Percentiles rank a stretch among this genome's conserved stretches.
Conservation (phyloP, 2,329 filamentous ascomycete genomes). For the Hypoxylon sp. region DNA sequence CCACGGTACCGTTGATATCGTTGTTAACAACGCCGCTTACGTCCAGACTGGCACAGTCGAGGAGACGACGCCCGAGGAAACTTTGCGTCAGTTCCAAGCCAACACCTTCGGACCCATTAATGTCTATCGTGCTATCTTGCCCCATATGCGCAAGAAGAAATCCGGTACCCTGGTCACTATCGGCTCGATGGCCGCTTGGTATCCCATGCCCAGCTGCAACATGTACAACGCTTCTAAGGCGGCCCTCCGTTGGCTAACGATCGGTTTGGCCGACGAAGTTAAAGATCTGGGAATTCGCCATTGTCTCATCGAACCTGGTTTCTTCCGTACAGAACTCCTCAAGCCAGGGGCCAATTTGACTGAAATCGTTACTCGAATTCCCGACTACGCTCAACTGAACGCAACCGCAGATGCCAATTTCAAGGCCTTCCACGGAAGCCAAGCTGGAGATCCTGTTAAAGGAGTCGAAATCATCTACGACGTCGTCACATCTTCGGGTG, state of each 20-base stretch:
- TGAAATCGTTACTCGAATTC: neutral
- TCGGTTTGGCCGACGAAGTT: constrained; percentile 52
- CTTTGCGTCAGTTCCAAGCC: constrained; percentile 52
- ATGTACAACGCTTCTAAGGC: constrained; percentile 58
- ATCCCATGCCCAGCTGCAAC: constrained; percentile 47
- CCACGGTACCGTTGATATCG: constrained; percentile 59
- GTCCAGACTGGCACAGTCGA: constrained; percentile 62
- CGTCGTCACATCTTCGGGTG: neutral
- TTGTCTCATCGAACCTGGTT: neutral
- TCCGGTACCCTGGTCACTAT: constrained; percentile 57
- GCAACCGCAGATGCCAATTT: neutral
- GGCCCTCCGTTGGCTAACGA: constrained; percentile 50
- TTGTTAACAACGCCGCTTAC: constrained; percentile 65
- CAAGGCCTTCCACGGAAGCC: neutral
- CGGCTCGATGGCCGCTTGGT: constrained; percentile 55
- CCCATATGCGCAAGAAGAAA: constrained; percentile 54
- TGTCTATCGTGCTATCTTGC: constrained; percentile 56
- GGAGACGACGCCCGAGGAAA: constrained; percentile 53
- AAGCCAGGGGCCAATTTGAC: neutral
- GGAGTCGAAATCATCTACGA: neutral
- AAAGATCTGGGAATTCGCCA: neutral
- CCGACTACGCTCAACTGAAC: neutral
- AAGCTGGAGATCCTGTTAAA: neutral
- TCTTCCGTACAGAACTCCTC: neutral
- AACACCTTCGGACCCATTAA: constrained; percentile 59